These are phyloP conservation scores for Cystobasidiaceae sp. DNA, from an alignment of 1,284 basidiomycete genomes.

Conservation along the genomic window DNA sequence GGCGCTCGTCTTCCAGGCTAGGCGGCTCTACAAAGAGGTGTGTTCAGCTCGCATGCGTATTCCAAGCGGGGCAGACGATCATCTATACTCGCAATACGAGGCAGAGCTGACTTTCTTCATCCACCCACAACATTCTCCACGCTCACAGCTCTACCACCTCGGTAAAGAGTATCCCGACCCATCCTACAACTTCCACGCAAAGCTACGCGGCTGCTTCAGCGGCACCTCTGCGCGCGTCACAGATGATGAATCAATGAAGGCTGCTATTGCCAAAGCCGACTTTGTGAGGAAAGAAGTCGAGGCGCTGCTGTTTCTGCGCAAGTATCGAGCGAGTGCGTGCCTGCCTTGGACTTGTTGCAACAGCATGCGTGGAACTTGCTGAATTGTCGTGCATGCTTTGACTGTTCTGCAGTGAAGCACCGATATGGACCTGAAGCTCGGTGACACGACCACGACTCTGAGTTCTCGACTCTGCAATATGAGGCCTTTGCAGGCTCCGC, in stretches of 20 bases:
- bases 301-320: conserved; percentile 23
- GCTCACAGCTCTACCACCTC: conserved; percentile 22
- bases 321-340: conserved; percentile 21
- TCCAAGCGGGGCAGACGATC: too few species aligned
- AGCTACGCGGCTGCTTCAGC: conserved; percentile 18
- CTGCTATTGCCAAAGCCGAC: conserved; percentile 22
- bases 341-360: too few species aligned
- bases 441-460: too few species aligned
- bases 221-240: neutral
- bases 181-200: conserved; percentile 19
- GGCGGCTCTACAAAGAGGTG: conserved; percentile 29
- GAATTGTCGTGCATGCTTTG: neutral
- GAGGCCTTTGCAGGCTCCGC: too few species aligned
- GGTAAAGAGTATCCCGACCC: conserved; percentile 29
- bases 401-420: conserved; percentile 2
- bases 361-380: too few species aligned
- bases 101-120: too few species aligned
- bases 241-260: conserved; percentile 14
- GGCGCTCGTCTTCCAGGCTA: conserved; percentile 1
- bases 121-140: too few species aligned
- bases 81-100: too few species aligned
- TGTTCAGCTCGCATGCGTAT: too few species aligned
- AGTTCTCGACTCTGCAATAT: too few species aligned
- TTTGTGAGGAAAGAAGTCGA: conserved; percentile 30
- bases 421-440: conserved; percentile 12